Base-by-base conservation (phyloP, 140 eudicot genomes). In the Stevia rebaudiana region DNA sequence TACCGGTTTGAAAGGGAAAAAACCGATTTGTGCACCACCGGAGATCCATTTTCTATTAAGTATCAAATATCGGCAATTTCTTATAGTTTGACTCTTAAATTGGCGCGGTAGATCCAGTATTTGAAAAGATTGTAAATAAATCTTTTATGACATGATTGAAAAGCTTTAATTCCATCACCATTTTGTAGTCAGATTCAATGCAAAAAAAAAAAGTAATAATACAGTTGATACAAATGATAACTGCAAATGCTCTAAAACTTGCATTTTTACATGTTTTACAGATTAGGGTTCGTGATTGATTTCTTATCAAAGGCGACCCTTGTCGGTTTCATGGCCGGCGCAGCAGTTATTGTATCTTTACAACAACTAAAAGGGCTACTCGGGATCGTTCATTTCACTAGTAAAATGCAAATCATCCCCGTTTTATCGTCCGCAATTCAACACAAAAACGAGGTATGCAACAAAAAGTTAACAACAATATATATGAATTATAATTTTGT, bases 261-360 rank as follows among this genome's bases (percentile, higher is more conserved):
- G 33, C 33, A 28, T 28, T 28, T 28, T 28, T 6, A 10, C 4
- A 16, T 56, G 47, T 37, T 63, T 73, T 68, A 54, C 89, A 94
- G 99, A 88, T 76, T 94, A 49, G 99, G 99, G 69, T 94, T 94
- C 54, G 80, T 94, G 4, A 94, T 94, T 6, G 99, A 94, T 86
- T 94, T 88, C 77, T 81, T 94, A 61, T 94, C 99, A 0, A 88
- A 86, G 68, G 99, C 99, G 54, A 94, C 99, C 37, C 84, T 94
- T 25, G 74, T 94, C 16, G 99, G 99, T 17, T 94, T 94, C 85
- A 94, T 85, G 99, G 99, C 88, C 11, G 99, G 99, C 28, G 95
- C 99, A 19, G 99, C 99, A 24, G 81, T 94, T 39, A 94, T 94
- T 16, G 99, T 94, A 18, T 88, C 99, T 59, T 56, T 94, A 73